Evolutionary conservation across 495 filamentous ascomycete species (phyloP).

Genomic region (Eremomyces bilateralis): DNA sequence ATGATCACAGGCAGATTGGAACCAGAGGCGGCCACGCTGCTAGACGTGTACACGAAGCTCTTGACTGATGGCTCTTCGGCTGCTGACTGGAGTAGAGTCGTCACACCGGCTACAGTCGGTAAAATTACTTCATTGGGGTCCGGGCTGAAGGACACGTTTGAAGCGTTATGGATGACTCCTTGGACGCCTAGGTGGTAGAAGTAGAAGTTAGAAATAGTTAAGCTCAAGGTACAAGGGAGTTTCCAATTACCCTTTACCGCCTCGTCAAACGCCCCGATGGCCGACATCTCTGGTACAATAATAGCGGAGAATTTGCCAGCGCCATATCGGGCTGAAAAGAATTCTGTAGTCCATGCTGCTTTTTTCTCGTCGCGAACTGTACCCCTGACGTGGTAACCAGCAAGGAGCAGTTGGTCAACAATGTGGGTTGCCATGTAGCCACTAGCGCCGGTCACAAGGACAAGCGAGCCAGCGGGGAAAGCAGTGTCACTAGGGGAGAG

Average conservation of each 20-base stretch:
- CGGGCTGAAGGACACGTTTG: not conserved
- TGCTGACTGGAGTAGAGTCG: constrained; percentile 24
- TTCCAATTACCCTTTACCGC: constrained; percentile 15
- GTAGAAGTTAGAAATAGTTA: no score
- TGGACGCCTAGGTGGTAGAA: no score
- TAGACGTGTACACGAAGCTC: constrained; percentile 32
- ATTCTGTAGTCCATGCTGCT: constrained; percentile 5
- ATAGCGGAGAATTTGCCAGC: constrained; percentile 8
- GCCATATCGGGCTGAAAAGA: constrained; percentile 8
- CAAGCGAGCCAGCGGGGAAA: not conserved
- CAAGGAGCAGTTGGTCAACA: constrained; percentile 6
- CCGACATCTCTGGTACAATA: constrained; percentile 7
- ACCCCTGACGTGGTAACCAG: constrained; percentile 9
- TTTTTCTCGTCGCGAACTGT: constrained; percentile 7
- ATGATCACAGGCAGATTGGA: constrained; percentile 16
- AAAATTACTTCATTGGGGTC: not conserved
- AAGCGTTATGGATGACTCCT: not conserved
- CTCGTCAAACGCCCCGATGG: constrained; percentile 6
- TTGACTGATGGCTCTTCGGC: constrained; percentile 22
- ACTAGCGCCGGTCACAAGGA: constrained; percentile 10
- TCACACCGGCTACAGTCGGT: not conserved
- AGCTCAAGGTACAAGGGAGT: no score
- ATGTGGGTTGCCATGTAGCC: constrained; percentile 9
- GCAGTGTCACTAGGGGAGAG: constrained; percentile 1
- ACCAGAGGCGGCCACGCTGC: constrained; percentile 21